Base-by-base conservation (phyloP, 768 basidiomycete genomes). In the Tulasnella sp. region DNA sequence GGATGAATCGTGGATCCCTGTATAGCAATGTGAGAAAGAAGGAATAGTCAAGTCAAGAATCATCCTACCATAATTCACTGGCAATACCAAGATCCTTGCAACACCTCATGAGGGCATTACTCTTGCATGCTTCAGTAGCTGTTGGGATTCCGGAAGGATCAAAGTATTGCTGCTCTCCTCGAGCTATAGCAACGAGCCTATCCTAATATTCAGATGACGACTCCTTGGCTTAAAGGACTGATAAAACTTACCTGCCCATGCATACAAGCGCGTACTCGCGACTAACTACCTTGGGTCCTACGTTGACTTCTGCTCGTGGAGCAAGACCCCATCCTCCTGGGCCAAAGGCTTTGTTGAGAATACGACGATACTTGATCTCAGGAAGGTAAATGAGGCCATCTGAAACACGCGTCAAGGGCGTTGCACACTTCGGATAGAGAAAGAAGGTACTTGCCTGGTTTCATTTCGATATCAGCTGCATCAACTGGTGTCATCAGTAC, bases 301-400 rank as follows among this genome's bases (percentile, higher is more conserved):
- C 86, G 58, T 90, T 85, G 5, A 88, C 91, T 66, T 93, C 88
- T 39, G 84, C 81, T 12, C 93, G 75, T 1, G 93, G 93, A 10
- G 92, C 93, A 39, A 96, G 75, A 9, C 93, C 93, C 93, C 93
- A 96, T 4, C 82, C 91, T 5, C 93, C 93, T 16, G 93, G 93
- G 9, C 93, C 91, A 60, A 98, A 96, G 0, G 93, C 90, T 58
- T 74, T 79, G 69, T 96, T 96, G 41, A 96, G 67, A 29, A 88
- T 79, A 20, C 93, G 77, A 15, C 93, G 76, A 61, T 96, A 98
- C 63, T 95, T 93, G 60, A 96, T 98, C 66, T 96, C 93, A 16
- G 93, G 93, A 5, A 98, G 78, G 66, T 96, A 98, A 9, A 95
- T 67, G 35, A 98, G 71, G 4, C 93, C 93, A 58, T 96, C 93